A percentile compares a stretch with the other conserved stretches of the same genome.
Conservation (phyloP, 805 yeast species). For the Candida rishiriensis region DNA sequence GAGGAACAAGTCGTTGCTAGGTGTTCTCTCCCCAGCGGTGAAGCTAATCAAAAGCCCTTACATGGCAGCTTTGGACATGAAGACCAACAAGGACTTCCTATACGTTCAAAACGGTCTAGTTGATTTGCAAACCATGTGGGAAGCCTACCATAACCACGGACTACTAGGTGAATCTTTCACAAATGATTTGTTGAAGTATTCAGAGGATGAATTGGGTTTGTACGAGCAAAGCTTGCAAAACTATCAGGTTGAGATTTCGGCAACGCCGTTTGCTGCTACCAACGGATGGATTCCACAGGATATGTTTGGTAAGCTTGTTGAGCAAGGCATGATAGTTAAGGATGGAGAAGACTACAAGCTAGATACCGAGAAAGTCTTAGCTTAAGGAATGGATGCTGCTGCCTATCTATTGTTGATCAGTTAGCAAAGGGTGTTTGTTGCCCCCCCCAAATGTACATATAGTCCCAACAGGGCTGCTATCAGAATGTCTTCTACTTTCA, state of each 20-base stretch:
- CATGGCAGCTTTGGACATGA: slow-evolving; percentile 53
- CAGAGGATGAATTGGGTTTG: slow-evolving; percentile 53
- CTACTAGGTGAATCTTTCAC: slow-evolving; percentile 39
- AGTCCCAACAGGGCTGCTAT: too few relatives aligned
- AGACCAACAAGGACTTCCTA: slow-evolving; percentile 53
- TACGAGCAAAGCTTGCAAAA: slow-evolving; percentile 56
- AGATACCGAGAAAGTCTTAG: slow-evolving; percentile 25
- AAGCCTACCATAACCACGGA: slow-evolving; percentile 52
- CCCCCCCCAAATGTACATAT: too few relatives aligned
- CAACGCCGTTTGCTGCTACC: slow-evolving; percentile 82
- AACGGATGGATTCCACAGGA: slow-evolving; percentile 97
- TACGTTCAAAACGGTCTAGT: slow-evolving; percentile 63
- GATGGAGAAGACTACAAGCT: slow-evolving; percentile 43
- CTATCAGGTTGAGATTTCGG: slow-evolving; percentile 63
- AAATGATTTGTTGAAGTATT: slow-evolving; percentile 57
- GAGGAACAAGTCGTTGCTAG: slow-evolving; percentile 60
- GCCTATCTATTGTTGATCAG: too few relatives aligned
- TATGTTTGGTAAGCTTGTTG: slow-evolving; percentile 68
- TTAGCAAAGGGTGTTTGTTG: too few relatives aligned
- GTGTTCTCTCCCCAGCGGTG: slow-evolving; percentile 76
- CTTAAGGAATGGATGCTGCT: background rate
- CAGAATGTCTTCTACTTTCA: too few relatives aligned
- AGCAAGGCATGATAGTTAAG: slow-evolving; percentile 64
- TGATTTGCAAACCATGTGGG: slow-evolving; percentile 68
- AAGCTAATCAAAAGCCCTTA: slow-evolving; percentile 69